Percentiles rank a stretch among this genome's conserved stretches.
phyloP scores from a whole-genome alignment of 2,329 filamentous ascomycete genomes.

The Plectosphaerella plurivora region DNA sequence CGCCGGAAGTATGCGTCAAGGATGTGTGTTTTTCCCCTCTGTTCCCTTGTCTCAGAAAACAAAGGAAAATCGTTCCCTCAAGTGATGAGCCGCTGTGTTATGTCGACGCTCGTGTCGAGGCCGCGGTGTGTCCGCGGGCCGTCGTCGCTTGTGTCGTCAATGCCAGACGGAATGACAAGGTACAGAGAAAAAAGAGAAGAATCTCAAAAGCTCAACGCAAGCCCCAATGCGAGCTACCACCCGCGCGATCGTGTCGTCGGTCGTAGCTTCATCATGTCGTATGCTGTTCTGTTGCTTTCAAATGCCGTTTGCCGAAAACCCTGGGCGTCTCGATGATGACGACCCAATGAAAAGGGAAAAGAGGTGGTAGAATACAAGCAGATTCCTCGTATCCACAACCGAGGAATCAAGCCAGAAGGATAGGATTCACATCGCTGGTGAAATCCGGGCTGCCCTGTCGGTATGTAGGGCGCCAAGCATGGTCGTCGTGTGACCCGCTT shows the following conservation, averaged over 20 bases:
- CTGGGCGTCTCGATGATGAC: not conserved
- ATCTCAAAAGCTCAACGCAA: conserved; percentile 2
- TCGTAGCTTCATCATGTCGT: conserved; percentile 13
- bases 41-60: not conserved
- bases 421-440: conserved; percentile 15
- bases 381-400: conserved; percentile 9
- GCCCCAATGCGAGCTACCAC: conserved; percentile 4
- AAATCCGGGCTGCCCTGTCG: conserved; percentile 12
- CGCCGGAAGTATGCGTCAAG: not conserved
- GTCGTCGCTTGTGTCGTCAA: not conserved
- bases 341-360: not conserved
- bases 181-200: not conserved
- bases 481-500: conserved; percentile 1
- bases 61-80: not conserved
- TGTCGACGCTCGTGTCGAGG: not conserved
- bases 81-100: not conserved
- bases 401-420: conserved; percentile 15
- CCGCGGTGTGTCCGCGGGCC: not conserved
- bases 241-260: conserved; percentile 4
- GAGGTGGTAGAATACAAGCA: conserved; percentile 4
- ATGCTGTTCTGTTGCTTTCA: conserved; percentile 2
- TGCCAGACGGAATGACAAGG: too few species aligned
- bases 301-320: not conserved
- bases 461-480: conserved; percentile 27
- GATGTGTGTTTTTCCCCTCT: not conserved